Evolutionary conservation across 768 basidiomycete species (phyloP).

Genomic region (Pulveroboletus sp.): DNA sequence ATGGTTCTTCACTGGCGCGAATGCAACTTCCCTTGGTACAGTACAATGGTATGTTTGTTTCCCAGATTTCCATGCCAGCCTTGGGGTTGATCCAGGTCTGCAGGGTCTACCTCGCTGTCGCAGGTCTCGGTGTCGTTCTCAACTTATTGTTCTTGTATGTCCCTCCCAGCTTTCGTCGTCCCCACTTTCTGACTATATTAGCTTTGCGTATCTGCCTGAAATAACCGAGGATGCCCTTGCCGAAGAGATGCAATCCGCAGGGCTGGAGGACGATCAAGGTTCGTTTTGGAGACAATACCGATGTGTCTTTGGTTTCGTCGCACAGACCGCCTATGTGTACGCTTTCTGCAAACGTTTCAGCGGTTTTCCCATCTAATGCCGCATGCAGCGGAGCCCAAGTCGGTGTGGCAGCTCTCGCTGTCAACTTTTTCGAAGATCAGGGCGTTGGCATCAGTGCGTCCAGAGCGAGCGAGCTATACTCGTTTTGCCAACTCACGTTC

Average conservation of each 20-base stretch:
- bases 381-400: conserved; percentile 57
- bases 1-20: conserved; percentile 68
- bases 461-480: conserved; percentile 60
- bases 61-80: neutral
- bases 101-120: conserved; percentile 65
- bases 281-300: conserved; percentile 68
- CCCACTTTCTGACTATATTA: conserved; percentile 17
- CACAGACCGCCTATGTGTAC: conserved; percentile 65
- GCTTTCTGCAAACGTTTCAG: conserved; percentile 17
- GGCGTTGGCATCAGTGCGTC: conserved; percentile 49
- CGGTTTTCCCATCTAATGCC: neutral
- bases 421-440: conserved; percentile 68
- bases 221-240: conserved; percentile 64
- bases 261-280: conserved; percentile 39
- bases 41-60: conserved; percentile 52
- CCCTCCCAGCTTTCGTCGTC: neutral
- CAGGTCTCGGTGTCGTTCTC: conserved; percentile 56
- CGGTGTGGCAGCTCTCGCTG: conserved; percentile 60
- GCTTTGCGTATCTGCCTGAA: conserved; percentile 66
- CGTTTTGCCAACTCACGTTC: conserved; percentile 69
- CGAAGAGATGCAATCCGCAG: conserved; percentile 43
- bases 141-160: conserved; percentile 63
- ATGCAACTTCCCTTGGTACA: conserved; percentile 57
- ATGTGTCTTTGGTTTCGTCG: conserved; percentile 68
- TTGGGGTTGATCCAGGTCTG: conserved; percentile 1